These are phyloP conservation scores for Cordyceps cicadae DNA, from an alignment of 2,329 filamentous ascomycete genomes.

Conservation along the genomic window DNA sequence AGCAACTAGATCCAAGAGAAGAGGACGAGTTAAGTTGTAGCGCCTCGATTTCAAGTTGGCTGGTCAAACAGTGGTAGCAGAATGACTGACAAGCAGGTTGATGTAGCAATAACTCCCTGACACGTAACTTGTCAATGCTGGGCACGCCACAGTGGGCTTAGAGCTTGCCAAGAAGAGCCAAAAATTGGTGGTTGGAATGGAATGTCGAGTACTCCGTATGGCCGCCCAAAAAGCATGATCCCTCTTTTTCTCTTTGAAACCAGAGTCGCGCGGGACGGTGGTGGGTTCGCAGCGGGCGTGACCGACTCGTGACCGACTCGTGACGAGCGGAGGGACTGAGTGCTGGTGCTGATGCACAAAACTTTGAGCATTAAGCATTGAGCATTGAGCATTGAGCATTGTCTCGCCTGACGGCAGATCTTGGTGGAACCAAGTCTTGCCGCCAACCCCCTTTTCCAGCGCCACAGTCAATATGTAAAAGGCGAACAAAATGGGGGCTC, in stretches of 20 bases:
- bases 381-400: no score
- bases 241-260: not conserved
- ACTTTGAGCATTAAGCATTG: no score
- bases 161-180: conserved; percentile 2
- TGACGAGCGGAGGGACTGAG: no score
- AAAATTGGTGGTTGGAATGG: not conserved
- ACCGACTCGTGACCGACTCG: no score
- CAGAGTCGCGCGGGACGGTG: not conserved
- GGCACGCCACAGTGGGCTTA: not conserved
- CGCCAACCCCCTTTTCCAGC: no score
- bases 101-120: not conserved
- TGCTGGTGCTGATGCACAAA: no score
- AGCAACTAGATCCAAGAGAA: no score
- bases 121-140: conserved; percentile 4
- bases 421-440: no score
- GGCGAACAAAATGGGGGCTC: no score
- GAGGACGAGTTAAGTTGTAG: not conserved
- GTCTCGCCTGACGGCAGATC: no score
- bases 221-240: not conserved
- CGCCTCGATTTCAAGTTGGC: not conserved
- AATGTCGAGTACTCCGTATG: not conserved
- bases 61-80: not conserved
- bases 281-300: not conserved
- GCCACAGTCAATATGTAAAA: no score
- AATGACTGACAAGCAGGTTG: not conserved